Base-by-base conservation (phyloP, 2,329 filamentous ascomycete genomes). In the Rugonectria rugulosa region DNA sequence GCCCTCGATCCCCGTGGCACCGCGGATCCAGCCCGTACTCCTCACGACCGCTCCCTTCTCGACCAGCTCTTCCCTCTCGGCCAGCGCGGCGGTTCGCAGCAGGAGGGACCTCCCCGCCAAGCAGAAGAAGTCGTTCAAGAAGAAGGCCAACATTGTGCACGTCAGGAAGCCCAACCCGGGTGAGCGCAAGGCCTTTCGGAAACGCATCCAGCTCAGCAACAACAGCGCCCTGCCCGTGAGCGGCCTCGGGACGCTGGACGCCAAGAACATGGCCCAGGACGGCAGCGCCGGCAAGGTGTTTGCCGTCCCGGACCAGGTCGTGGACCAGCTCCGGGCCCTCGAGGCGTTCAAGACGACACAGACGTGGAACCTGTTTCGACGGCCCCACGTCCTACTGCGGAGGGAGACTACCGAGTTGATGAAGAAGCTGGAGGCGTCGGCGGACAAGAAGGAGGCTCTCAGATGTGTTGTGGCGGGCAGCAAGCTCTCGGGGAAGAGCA, bases 311-410 rank as follows among this genome's bases (percentile, higher is more conserved):
- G 85, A 87, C 36, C 75, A 77, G 2, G 77, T 92, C 45, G 83
- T 97, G 45, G 92, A 97, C 76, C 85, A 88, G 72, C 79, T 99
- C 77, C 84, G 92, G 67, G 84, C 87, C n/a, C 81, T 90, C 49
- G 91, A 96, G 70, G 92, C 91, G 4, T 99, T 99, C 81, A 96
- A 97, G 83, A 81, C 87, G 19, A 90, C 87, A 20, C 95, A 98
- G 81, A 87, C 85, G 61, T 99, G 95, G 93, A 84, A 82, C 56
- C 78, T 97, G 68, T 99, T 98, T 76, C 81, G 91, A 65, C 83
- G 87, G 63, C 95, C 95, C 21, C 90, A 90, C 52, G 85, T 89
- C 49, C 77, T 99, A 70, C 78, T 97, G 59, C 84, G 93, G 65
- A 80, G 84, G 54, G 91, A 97, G 79, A 90, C 89, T n/a, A 78